Percentiles rank a stretch among this genome's conserved stretches.
Conservation (phyloP, 345 rosid species). For the Alliaria petiolata region DNA sequence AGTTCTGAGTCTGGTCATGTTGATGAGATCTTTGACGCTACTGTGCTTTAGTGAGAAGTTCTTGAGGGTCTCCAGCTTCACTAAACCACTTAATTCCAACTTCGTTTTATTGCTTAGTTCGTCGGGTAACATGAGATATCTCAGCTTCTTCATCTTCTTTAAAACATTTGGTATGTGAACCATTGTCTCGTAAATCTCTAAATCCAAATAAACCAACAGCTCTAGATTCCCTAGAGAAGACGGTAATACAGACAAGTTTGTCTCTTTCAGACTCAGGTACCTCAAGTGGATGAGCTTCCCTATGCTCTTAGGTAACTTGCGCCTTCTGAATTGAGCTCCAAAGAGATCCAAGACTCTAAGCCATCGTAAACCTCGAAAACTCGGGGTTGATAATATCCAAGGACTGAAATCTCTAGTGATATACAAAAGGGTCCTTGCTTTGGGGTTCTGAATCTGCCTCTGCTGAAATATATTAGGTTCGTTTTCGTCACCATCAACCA, state of each 20-base stretch:
- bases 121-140: slow-evolving; percentile 23
- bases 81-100: slow-evolving; percentile 4
- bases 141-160: slow-evolving; percentile 18
- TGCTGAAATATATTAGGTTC: slow-evolving; percentile 25
- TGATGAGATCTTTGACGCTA: slow-evolving; percentile 3
- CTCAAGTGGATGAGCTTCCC: slow-evolving; percentile 39
- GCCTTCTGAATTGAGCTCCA: slow-evolving; percentile 7
- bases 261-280: slow-evolving; percentile 18
- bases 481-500: slow-evolving; percentile 5
- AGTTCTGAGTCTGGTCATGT: slow-evolving; percentile 19
- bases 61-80: slow-evolving; percentile 19
- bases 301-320: slow-evolving; percentile 27
- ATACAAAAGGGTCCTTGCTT: slow-evolving; percentile 20
- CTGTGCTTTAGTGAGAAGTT: slow-evolving; percentile 9
- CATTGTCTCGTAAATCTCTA: slow-evolving; percentile 1
- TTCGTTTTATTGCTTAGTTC: slow-evolving; percentile 2
- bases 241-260: slow-evolving; percentile 13
- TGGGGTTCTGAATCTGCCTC: slow-evolving; percentile 3
- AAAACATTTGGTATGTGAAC: slow-evolving; percentile 27
- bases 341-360: slow-evolving; percentile 41
- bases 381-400: slow-evolving; percentile 21
- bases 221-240: slow-evolving; percentile 21
- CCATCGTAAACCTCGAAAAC: slow-evolving; percentile 17
- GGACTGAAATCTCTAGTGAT: slow-evolving; percentile 19
- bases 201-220: slow-evolving; percentile 18